These are phyloP conservation scores for Mycena alexandri DNA, from an alignment of 768 basidiomycete genomes.

Conservation along the genomic window DNA sequence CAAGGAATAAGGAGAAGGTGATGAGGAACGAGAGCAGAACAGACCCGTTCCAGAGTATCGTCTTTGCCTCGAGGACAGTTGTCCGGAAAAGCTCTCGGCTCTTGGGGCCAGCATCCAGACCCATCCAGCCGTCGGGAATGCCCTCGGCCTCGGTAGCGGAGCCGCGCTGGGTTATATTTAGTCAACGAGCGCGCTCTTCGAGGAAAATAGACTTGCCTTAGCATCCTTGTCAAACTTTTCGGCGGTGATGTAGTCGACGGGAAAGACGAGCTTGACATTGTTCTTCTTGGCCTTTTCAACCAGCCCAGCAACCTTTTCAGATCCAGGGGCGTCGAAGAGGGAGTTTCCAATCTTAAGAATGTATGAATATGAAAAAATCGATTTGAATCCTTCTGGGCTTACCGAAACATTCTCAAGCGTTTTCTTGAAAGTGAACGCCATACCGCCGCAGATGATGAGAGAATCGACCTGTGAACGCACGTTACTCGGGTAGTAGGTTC, in stretches of 20 bases:
- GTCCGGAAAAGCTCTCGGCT: conserved; percentile 83
- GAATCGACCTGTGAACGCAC: conserved; percentile 80
- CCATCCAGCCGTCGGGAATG: conserved; percentile 95
- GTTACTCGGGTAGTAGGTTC: background rate
- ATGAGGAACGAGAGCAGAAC: background rate
- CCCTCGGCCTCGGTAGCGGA: conserved; percentile 85
- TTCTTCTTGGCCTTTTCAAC: conserved; percentile 94
- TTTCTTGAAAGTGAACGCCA: conserved; percentile 99
- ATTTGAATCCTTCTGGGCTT: conserved; percentile 40
- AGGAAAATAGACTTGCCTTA: conserved; percentile 57
- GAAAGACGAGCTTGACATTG: conserved; percentile 95
- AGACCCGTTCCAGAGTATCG: conserved; percentile 96
- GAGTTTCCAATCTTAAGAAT: conserved; percentile 89
- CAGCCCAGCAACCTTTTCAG: conserved; percentile 85
- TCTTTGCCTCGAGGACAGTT: conserved; percentile 90
- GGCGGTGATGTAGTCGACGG: conserved; percentile 93
- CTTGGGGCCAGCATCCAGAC: conserved; percentile 92
- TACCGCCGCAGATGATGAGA: conserved; percentile 96
- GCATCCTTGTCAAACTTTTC: conserved; percentile 97
- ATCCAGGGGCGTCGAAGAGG: conserved; percentile 90
- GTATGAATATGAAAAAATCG: conserved; percentile 14
- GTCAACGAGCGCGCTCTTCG: background rate
- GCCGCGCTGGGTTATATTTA: conserved; percentile 62
- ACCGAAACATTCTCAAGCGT: conserved; percentile 84
- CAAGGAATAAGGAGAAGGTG: conserved; percentile 23